Evolutionary conservation across 768 basidiomycete species (phyloP), one percentile per base, ranked within the genome.

Genomic region (Favolaschia claudopus): DNA sequence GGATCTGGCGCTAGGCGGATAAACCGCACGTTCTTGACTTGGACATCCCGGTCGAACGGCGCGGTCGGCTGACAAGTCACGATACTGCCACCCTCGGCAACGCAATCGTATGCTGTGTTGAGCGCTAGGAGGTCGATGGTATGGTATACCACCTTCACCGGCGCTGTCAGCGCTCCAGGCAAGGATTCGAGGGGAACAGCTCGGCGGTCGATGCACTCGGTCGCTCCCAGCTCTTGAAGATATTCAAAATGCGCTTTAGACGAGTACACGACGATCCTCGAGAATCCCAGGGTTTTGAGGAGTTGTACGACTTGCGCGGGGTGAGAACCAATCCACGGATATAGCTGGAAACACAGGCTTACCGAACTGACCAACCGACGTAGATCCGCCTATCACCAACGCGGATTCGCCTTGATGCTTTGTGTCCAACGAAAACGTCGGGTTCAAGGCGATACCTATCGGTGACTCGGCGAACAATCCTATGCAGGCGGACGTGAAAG

Each of bases 241-340:
- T 76, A 70, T 7, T 71, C 72, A 27, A 75, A 69, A n/a, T 76
- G 68, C 17, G 76, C 77, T 24, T 73, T 72, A 29, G 78, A 72
- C 8, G 76, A 71, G 34, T 75, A 69, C 27, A 60, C 78, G 45
- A 65, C 69, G 51, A 75, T 74, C 7, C 71, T 74, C 6, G 71
- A 75, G 60, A 79, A 81, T 31, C 79, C 79, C 8, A 76, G 75
- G 55, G 77, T 69, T 60, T 73, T 77, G 7, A 76, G 76, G 1
- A 79, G 51, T 64, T 79, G 78, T 44, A 81, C 72, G 15, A 60
- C 78, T 78, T 44, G 25, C 4, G 7, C 14, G 5, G 31, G 7
- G 15, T 29, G 13, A 25, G 37, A 49, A 36, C 20, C 28, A 22
- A 14, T 33, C 14, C 10, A 15, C 15, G 7, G 24, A 1, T 29